Evolutionary conservation across 2,329 filamentous ascomycete genomes (phyloP), one percentile per base, ranked within the genome.

Genomic region (Penicillium crustosum): DNA sequence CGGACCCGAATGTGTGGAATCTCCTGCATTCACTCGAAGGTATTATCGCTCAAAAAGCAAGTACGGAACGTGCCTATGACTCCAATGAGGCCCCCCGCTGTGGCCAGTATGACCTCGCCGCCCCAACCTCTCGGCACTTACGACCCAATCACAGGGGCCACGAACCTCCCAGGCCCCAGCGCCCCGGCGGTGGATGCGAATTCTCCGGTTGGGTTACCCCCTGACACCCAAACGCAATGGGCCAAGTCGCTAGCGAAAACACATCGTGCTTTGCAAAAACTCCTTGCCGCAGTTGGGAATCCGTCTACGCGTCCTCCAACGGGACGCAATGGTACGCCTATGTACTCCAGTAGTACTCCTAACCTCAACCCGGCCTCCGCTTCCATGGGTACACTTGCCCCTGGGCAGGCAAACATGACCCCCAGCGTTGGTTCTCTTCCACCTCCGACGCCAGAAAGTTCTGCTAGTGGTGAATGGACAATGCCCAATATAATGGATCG

Each of bases 401-500:
- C 68, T 39, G 60, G 57, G 6, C 51, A 65, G 2, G 55, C 72
- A 31, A 66, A 53, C 23, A 68, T 73, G 67, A 75, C 73, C 3
- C 70, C 73, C 1, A 72, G 63, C 51, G 56, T 72, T 45, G 69
- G 70, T 29, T 77, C 76, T 6, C 62, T 77, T 19, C 75, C 75
- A 6, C 77, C 77, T 4, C 76, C 77, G n/a, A 80, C 78, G 0
- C 78, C 78, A 0, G 78, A 80, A 58, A 79, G 77, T 61, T 77
- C 77, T n/a, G 75, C 71, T 27, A 78, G 78, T 56, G 71, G 75
- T 23, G 78, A 80, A 57, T 80, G 77, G 78, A 73, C 75, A 47
- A 73, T 76, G 36, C 76, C 75, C 4, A 79, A 77, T 57, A 66
- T 80, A n/a, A 55, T 79, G 13, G 78, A 79, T 57, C 71, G 78